Evolutionary conservation across 2,329 filamentous ascomycete species (phyloP).

Genomic region (Aureobasidium uvarum): DNA sequence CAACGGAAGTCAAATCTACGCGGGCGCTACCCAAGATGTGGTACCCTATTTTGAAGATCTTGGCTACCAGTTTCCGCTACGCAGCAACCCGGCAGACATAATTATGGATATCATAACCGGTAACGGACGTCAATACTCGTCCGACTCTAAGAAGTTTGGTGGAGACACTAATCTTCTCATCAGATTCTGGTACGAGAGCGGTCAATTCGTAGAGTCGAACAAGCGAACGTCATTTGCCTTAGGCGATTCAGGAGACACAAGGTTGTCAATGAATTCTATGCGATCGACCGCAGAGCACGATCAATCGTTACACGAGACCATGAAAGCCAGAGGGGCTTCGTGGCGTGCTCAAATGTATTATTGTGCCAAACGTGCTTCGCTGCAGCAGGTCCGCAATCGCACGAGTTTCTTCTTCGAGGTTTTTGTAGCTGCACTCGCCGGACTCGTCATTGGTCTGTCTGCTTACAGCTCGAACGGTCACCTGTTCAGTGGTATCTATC

Average conservation of each 20-base stretch:
- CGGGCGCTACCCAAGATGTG: conserved; percentile 48
- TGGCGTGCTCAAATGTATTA: conserved; percentile 53
- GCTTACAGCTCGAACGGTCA: conserved; percentile 52
- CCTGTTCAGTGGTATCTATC: conserved; percentile 55
- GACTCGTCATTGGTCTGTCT: conserved; percentile 56
- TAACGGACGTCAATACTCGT: conserved; percentile 53
- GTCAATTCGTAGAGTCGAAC: conserved; percentile 29
- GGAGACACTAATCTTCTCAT: conserved; percentile 54
- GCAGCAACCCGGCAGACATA: conserved; percentile 57
- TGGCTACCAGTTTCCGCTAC: conserved; percentile 51
- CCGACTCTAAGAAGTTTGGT: conserved; percentile 34
- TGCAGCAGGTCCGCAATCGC: conserved; percentile 57
- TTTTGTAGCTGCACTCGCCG: conserved; percentile 53
- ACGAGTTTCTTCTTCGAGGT: conserved; percentile 57
- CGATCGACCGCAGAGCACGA: conserved; percentile 44
- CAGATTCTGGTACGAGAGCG: conserved; percentile 45
- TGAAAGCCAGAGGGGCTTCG: conserved; percentile 53
- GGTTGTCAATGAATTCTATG: conserved; percentile 34
- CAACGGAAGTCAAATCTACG: conserved; percentile 57
- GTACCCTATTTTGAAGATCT: conserved; percentile 53
- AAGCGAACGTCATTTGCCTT: conserved; percentile 30
- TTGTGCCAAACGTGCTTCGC: conserved; percentile 53
- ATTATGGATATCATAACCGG: conserved; percentile 63
- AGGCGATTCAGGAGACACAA: conserved; percentile 31
- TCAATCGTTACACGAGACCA: conserved; percentile 45